A percentile compares a stretch with the other conserved stretches of the same genome.
phyloP scores from a whole-genome alignment of 179 eudicot genomes.

The Silene coronaria region DNA sequence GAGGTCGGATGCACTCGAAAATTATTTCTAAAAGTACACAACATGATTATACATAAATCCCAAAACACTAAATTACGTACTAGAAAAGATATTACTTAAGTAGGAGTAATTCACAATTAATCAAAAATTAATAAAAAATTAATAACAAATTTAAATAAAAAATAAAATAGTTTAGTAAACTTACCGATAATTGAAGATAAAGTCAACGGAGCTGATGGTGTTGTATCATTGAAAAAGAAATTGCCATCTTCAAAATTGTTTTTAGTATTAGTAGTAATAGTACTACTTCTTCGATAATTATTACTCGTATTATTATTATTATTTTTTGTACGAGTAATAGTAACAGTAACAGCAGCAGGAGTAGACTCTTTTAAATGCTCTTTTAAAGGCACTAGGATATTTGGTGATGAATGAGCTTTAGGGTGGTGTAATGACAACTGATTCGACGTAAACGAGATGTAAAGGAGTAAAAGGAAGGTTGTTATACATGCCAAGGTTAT shows the following conservation, averaged over 20 bases:
- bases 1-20: not conserved
- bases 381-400: not conserved
- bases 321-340: not conserved
- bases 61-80: not conserved
- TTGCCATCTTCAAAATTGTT: not conserved
- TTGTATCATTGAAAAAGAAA: constrained; percentile 9
- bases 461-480: constrained; percentile 16
- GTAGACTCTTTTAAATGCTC: too few species aligned
- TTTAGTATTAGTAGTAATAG: too few species aligned
- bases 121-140: not conserved
- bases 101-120: not conserved
- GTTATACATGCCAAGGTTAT: constrained; percentile 19
- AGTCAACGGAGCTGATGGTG: constrained; percentile 5
- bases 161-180: not conserved
- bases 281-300: not conserved
- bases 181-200: constrained; percentile 6
- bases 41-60: not conserved
- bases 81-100: not conserved
- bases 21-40: not conserved
- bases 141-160: not conserved
- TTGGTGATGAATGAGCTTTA: not conserved
- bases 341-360: not conserved
- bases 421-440: constrained; percentile 3
- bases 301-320: not conserved
- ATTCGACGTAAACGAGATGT: constrained; percentile 18